Conservation (phyloP, 2,329 filamentous ascomycete species). For the Chaetomiaceae sp. region DNA sequence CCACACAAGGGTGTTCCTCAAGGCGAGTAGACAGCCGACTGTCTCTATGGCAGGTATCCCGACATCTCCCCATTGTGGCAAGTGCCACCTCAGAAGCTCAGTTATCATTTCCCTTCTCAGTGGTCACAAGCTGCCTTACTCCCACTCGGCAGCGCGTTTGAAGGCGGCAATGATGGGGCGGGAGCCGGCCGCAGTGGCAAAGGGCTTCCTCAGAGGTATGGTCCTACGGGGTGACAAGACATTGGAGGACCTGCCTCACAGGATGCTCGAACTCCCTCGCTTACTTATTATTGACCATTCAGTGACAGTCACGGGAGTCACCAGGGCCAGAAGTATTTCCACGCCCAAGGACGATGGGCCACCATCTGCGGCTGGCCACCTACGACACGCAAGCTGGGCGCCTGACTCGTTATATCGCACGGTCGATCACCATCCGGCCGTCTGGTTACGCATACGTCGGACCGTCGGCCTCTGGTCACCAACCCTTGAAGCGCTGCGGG, state of each 20-base stretch:
- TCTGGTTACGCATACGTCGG: slow-evolving; percentile 10
- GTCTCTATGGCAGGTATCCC: not conserved
- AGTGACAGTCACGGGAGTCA: slow-evolving; percentile 9
- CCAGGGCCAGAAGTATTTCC: slow-evolving; percentile 2
- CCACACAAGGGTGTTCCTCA: not conserved
- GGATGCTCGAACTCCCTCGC: not conserved
- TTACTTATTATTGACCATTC: no score
- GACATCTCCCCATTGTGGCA: not conserved
- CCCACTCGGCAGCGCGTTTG: not conserved
- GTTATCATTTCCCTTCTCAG: not conserved
- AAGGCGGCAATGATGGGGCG: not conserved
- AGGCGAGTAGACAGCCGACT: not conserved
- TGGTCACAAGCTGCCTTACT: not conserved
- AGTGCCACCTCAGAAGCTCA: not conserved
- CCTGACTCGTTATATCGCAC: not conserved
- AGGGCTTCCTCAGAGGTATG: not conserved
- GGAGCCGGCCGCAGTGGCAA: not conserved
- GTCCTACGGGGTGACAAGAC: not conserved
- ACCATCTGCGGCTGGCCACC: slow-evolving; percentile 14
- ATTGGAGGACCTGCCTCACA: slow-evolving; percentile 4
- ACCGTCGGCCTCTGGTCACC: not conserved
- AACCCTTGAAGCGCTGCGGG: slow-evolving; percentile 1
- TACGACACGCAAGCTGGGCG: not conserved
- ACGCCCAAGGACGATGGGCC: not conserved
- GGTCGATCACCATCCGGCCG: not conserved